Evolutionary conservation across 768 basidiomycete species (phyloP).

Genomic region (Russula sp.): DNA sequence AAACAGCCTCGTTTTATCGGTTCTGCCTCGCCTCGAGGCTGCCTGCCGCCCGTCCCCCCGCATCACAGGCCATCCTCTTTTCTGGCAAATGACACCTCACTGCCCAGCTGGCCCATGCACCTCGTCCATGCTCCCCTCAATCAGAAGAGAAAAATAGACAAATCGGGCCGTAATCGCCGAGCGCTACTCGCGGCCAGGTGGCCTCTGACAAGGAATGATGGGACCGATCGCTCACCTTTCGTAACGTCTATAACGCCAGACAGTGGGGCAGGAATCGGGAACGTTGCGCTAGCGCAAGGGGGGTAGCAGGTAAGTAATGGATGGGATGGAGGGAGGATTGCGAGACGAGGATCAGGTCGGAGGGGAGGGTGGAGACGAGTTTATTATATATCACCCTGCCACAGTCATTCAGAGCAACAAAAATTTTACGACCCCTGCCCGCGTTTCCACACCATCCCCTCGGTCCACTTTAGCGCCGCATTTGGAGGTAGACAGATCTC

Average conservation of each 20-base stretch:
- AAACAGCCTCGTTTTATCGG: constrained; percentile 11
- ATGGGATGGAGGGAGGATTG: not conserved
- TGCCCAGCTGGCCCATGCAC: not conserved
- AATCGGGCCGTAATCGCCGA: constrained; percentile 19
- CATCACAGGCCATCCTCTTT: not conserved
- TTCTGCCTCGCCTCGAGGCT: constrained; percentile 11
- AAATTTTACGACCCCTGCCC: constrained; percentile 5
- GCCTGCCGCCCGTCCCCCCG: not conserved
- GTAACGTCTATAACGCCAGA: not conserved
- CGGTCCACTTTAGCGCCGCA: not conserved
- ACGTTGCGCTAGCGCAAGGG: not conserved
- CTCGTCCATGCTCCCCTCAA: constrained; percentile 2
- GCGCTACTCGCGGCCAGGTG: constrained; percentile 11
- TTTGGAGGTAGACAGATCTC: not conserved
- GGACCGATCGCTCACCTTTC: constrained; percentile 12
- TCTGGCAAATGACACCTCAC: not conserved
- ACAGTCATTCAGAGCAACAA: not conserved
- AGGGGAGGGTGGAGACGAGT: constrained; percentile 2
- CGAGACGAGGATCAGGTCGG: constrained; percentile 12
- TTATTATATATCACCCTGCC: constrained; percentile 7
- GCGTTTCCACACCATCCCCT: not conserved
- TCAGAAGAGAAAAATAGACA: constrained; percentile 6
- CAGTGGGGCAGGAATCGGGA: not conserved
- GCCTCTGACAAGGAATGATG: constrained; percentile 1
- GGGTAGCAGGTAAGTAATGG: not conserved